Evolutionary conservation across 768 basidiomycete genomes (phyloP), one percentile per base, ranked within the genome.

Genomic region (Mycena floridula): DNA sequence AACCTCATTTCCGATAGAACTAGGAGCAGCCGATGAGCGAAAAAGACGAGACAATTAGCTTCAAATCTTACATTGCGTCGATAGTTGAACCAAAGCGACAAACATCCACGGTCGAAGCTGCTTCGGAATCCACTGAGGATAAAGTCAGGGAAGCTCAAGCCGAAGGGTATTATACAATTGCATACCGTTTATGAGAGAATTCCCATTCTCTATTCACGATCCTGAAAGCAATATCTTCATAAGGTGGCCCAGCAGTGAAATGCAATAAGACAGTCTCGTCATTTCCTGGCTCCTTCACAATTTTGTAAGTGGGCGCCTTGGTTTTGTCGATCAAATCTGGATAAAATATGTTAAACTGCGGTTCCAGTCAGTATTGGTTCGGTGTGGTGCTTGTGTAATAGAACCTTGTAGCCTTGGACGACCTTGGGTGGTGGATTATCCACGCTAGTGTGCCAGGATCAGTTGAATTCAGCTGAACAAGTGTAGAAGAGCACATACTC

Each of bases 361-460:
- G 40, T n/a, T 46, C 45, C 50, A 40, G 30, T 58, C 20, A 55
- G 43, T 35, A 7, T 7, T 13, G 32, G 18, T 18, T 3, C n/a
- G n/a, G n/a, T n/a, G n/a, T n/a, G n/a, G n/a, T n/a, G n/a, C n/a
- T n/a, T n/a, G 7, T 13, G 32, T 18, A 35, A 35, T 8, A 15
- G 41, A 42, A 80, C 87, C 69, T 98, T 98, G 69, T 99, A 99
- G 42, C 96, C 96, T 63, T 98, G 96, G 7, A 99, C 96, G 46
- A 98, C 94, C 65, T 99, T 99, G 7, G 96, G 96, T 22, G 96
- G 96, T 37, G 96, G 96, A 61, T 99, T 99, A 59, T 98, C 96
- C 54, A 90, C 89, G 60, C 93, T 95, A 54, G 8, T 40, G 46
- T 40, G 22, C 20, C 16, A 40, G 61, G 43, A 62, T 35, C 32